phyloP scores from a whole-genome alignment of 495 filamentous ascomycete genomes.

The Neurospora sp. region DNA sequence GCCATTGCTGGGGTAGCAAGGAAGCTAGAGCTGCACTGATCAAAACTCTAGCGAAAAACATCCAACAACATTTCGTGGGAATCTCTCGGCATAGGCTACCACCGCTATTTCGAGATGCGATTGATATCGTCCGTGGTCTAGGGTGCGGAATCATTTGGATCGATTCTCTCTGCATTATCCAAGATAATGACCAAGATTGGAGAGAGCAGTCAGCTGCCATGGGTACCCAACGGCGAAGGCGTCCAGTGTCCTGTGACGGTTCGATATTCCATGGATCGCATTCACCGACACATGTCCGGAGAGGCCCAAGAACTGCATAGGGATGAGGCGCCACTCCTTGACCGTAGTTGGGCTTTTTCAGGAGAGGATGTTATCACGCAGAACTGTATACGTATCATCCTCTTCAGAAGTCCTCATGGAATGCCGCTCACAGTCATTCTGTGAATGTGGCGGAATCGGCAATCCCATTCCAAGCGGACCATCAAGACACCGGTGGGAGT shows the following conservation, averaged over 20 bases:
- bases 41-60: not conserved
- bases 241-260: not conserved
- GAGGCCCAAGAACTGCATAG: not conserved
- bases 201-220: not conserved
- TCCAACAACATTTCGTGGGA: not conserved
- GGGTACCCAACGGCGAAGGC: not conserved
- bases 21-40: not conserved
- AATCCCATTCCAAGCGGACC: not conserved
- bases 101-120: not conserved
- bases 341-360: not conserved
- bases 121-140: not conserved
- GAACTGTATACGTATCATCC: not conserved
- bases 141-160: not conserved
- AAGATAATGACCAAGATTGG: not conserved
- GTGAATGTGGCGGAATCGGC: not conserved
- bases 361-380: not conserved
- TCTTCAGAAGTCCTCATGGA: not conserved
- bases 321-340: not conserved
- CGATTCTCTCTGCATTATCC: not conserved
- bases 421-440: not conserved
- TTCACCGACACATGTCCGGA: not conserved
- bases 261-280: not conserved
- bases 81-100: too few species aligned
- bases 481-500: not conserved
- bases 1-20: conserved; percentile 1